Evolutionary conservation across 352 stramenopile genomes (phyloP).

Genomic region (Stephanocyclus meneghinianus): DNA sequence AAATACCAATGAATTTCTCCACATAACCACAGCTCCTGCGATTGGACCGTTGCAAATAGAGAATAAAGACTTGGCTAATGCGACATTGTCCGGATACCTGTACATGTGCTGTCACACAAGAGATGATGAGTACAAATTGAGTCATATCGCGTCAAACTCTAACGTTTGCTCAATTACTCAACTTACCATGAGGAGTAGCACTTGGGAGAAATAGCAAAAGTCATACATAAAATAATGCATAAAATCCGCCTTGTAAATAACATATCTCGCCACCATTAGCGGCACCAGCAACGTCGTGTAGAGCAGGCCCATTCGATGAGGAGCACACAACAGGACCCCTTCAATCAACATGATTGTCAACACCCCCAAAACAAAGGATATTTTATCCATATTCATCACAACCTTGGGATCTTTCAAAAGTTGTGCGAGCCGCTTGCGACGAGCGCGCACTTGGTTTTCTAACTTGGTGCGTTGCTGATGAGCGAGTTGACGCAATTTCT

Average conservation of each 20-base stretch:
- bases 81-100: conserved; percentile 40
- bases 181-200: conserved; percentile 35
- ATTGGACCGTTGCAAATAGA: conserved; percentile 64
- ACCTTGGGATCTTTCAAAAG: conserved; percentile 35
- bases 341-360: conserved; percentile 63
- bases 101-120: conserved; percentile 35
- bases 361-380: conserved; percentile 56
- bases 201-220: conserved; percentile 56
- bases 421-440: conserved; percentile 24
- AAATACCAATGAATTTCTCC: conserved; percentile 74
- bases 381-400: conserved; percentile 56
- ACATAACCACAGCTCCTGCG: conserved; percentile 65
- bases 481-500: conserved; percentile 28
- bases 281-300: conserved; percentile 48
- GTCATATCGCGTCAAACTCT: background rate
- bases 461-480: conserved; percentile 24
- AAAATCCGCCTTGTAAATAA: conserved; percentile 48
- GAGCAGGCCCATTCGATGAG: conserved; percentile 29
- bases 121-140: background rate
- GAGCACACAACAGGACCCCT: conserved; percentile 37
- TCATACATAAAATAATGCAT: conserved; percentile 65
- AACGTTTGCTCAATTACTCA: background rate
- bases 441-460: conserved; percentile 13
- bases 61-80: conserved; percentile 49
- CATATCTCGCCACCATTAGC: conserved; percentile 50